These are phyloP conservation scores for Fusarium devonianum DNA, from an alignment of 2,329 filamentous ascomycete species.

Conservation along the genomic window DNA sequence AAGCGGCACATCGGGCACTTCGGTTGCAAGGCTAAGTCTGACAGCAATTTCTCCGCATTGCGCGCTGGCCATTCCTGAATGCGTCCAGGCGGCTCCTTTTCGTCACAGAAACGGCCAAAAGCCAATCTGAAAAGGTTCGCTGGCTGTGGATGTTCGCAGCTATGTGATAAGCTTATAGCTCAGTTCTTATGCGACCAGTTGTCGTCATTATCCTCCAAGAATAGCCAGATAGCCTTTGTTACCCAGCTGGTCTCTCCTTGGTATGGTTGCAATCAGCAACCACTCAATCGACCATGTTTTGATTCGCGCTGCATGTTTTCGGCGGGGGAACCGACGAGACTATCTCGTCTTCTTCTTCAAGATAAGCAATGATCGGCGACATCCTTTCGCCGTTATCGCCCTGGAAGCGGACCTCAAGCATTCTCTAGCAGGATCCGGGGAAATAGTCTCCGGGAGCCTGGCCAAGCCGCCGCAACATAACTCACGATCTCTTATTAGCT, in stretches of 20 bases:
- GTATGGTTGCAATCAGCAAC: slow-evolving; percentile 1
- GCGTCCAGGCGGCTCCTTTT: slow-evolving; percentile 15
- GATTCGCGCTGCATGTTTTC: slow-evolving; percentile 6
- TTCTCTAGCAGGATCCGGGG: slow-evolving; percentile 19
- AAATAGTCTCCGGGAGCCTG: neutral
- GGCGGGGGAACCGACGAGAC: neutral
- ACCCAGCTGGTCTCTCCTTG: slow-evolving; percentile 9
- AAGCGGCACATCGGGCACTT: slow-evolving; percentile 1
- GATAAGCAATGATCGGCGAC: slow-evolving; percentile 2
- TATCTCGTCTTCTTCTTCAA: neutral
- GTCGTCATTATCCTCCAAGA: slow-evolving; percentile 23
- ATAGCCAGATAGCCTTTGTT: slow-evolving; percentile 3
- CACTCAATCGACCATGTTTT: slow-evolving; percentile 17
- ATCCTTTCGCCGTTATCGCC: slow-evolving; percentile 4
- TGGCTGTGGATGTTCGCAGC: neutral
- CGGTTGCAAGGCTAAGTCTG: slow-evolving; percentile 9
- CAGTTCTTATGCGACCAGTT: neutral
- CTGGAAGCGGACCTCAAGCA: slow-evolving; percentile 5
- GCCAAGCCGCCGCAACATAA: neutral
- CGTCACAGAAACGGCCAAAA: slow-evolving; percentile 1
- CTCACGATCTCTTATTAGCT: neutral
- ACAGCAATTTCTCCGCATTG: slow-evolving; percentile 17
- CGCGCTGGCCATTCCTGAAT: slow-evolving; percentile 19
- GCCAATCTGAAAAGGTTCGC: slow-evolving; percentile 6
- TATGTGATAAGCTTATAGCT: slow-evolving; percentile 16